A percentile compares a stretch with the other conserved stretches of the same genome.
phyloP scores from a whole-genome alignment of 2,329 filamentous ascomycete species.

The Fusarium secorum region DNA sequence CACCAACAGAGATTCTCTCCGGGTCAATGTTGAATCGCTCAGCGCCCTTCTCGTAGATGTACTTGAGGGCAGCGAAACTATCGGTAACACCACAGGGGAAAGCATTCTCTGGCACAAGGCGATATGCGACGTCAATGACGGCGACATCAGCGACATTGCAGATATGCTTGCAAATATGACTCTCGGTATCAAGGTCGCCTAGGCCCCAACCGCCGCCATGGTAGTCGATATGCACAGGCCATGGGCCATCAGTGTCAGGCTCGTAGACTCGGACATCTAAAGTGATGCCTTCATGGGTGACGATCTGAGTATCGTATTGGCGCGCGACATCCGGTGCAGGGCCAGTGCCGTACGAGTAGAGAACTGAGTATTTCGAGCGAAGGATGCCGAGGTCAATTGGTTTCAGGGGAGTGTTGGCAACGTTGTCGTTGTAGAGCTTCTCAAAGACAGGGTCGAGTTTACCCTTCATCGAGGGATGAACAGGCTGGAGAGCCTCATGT shows the following conservation, averaged over 20 bases:
- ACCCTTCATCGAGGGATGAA: slow-evolving; percentile 56
- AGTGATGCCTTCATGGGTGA: background rate
- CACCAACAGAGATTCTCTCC: background rate
- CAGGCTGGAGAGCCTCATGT: slow-evolving; percentile 57
- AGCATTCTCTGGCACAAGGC: background rate
- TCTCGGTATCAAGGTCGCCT: slow-evolving; percentile 59
- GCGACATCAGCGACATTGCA: slow-evolving; percentile 53
- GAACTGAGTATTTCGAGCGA: slow-evolving; percentile 52
- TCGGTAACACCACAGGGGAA: slow-evolving; percentile 5
- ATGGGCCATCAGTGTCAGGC: slow-evolving; percentile 46
- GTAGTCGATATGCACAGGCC: slow-evolving; percentile 58
- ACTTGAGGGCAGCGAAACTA: slow-evolving; percentile 8
- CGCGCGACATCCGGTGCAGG: slow-evolving; percentile 52
- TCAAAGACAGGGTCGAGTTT: slow-evolving; percentile 57
- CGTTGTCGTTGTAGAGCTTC: slow-evolving; percentile 56
- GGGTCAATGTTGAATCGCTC: slow-evolving; percentile 1
- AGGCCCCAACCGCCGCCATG: slow-evolving; percentile 61
- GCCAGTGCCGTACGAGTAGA: slow-evolving; percentile 55
- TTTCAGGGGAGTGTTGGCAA: slow-evolving; percentile 50
- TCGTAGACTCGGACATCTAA: background rate
- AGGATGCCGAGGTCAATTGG: slow-evolving; percentile 52
- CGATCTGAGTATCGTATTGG: slow-evolving; percentile 47
- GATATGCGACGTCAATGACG: slow-evolving; percentile 52
- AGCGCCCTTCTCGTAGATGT: background rate
- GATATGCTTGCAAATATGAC: slow-evolving; percentile 58